phyloP scores from a whole-genome alignment of 208 protist genomes.

The Crithidia sp. region DNA sequence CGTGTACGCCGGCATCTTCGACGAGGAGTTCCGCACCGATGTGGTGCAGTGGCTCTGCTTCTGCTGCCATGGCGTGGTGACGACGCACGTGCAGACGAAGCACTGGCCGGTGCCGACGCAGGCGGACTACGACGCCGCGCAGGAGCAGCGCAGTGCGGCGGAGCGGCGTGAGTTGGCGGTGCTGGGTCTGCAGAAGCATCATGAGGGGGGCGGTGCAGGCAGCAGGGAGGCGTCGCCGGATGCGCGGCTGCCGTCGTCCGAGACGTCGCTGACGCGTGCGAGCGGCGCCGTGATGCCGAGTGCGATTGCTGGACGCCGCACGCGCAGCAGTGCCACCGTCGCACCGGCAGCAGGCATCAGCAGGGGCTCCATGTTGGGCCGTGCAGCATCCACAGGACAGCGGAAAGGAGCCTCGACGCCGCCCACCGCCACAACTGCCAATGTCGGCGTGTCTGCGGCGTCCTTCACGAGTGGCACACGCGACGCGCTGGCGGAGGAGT shows the following conservation, averaged over 20 bases:
- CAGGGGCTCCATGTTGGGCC: too few relatives aligned
- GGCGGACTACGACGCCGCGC: conserved; percentile 32
- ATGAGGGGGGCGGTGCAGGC: too few relatives aligned
- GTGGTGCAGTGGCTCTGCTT: conserved; percentile 75
- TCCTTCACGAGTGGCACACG: neutral
- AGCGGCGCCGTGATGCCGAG: too few relatives aligned
- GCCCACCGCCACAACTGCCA: too few relatives aligned
- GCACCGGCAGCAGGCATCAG: too few relatives aligned
- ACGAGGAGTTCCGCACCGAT: conserved; percentile 67
- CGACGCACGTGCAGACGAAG: conserved; percentile 61
- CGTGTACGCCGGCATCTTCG: conserved; percentile 68
- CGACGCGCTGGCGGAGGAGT: conserved; percentile 25
- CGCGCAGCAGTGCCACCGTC: neutral
- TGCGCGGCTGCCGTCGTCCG: too few relatives aligned
- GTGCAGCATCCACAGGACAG: too few relatives aligned
- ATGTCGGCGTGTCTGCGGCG: too few relatives aligned
- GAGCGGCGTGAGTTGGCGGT: conserved; percentile 4
- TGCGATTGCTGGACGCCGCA: neutral
- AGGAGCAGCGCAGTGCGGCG: conserved; percentile 4
- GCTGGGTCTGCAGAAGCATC: conserved; percentile 2
- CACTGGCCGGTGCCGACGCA: conserved; percentile 63
- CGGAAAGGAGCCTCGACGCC: too few relatives aligned
- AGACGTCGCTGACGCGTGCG: too few relatives aligned
- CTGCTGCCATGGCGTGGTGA: conserved; percentile 78
- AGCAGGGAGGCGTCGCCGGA: too few relatives aligned